Evolutionary conservation across 129 eudicot species (phyloP).

Genomic region (Helianthus annuus): HanXRQr2.0-SUNRISE NC_035444.2:4668153-4668652

Average conservation of each 20-base stretch:
- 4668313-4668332: not conserved
- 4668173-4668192: not conserved
- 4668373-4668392: slow-evolving; percentile 13
- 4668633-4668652: not conserved
- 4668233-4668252: not conserved
- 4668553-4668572: slow-evolving; percentile 21
- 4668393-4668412: slow-evolving; percentile 32
- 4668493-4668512: slow-evolving; percentile 39
- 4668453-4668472: slow-evolving; percentile 31
- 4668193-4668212: not conserved
- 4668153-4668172: slow-evolving; percentile 4
- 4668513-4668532: slow-evolving; percentile 9
- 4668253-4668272: not conserved
- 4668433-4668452: slow-evolving; percentile 26
- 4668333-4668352: not conserved
- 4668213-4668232: not conserved
- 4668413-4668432: slow-evolving; percentile 30
- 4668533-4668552: slow-evolving; percentile 24
- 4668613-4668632: not conserved
- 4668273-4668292: not conserved
- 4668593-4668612: not conserved
- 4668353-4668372: not conserved
- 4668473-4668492: slow-evolving; percentile 34
- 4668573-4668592: slow-evolving; percentile 12
- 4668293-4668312: not conserved